Evolutionary conservation across 1,284 basidiomycete species (phyloP).

Genomic region (Takashimella tepidaria): DNA sequence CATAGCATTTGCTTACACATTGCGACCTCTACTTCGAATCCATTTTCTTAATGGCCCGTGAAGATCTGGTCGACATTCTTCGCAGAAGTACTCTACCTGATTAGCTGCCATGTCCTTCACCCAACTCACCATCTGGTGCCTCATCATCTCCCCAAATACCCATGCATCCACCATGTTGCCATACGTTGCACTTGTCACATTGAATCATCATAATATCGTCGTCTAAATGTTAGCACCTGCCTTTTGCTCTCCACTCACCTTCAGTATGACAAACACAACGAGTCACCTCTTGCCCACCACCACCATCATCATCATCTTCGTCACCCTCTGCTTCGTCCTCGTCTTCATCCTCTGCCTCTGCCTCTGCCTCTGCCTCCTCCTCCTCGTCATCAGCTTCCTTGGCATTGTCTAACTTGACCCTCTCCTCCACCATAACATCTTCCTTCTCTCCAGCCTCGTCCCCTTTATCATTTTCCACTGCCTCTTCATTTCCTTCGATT

Average conservation of each 20-base stretch:
- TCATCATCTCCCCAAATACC: conserved; percentile 82
- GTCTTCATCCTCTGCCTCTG: conserved; percentile 9
- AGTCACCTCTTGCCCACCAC: conserved; percentile 75
- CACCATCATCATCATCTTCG: conserved; percentile 51
- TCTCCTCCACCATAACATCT: conserved; percentile 13
- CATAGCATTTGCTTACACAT: conserved; percentile 24
- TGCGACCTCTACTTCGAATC: conserved; percentile 36
- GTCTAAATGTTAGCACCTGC: conserved; percentile 46
- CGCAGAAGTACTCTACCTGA: conserved; percentile 70
- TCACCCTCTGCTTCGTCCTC: conserved; percentile 13
- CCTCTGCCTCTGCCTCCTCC: conserved; percentile 9
- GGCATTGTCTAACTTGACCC: background rate
- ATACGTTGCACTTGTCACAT: conserved; percentile 93
- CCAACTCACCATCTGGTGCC: conserved; percentile 64
- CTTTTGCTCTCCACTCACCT: conserved; percentile 54
- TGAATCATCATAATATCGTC: conserved; percentile 90
- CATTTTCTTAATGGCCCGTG: conserved; percentile 73
- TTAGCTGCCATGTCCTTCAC: background rate
- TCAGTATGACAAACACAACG: conserved; percentile 89
- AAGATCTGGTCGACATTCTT: conserved; percentile 82
- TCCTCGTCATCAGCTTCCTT: conserved; percentile 7
- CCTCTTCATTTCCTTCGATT: conserved; percentile 6
- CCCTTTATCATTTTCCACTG: conserved; percentile 10
- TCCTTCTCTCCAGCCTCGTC: conserved; percentile 17
- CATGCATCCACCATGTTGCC: conserved; percentile 98